Evolutionary conservation across 495 filamentous ascomycete species (phyloP).

Genomic region (Jackrogersella multiformis): DNA sequence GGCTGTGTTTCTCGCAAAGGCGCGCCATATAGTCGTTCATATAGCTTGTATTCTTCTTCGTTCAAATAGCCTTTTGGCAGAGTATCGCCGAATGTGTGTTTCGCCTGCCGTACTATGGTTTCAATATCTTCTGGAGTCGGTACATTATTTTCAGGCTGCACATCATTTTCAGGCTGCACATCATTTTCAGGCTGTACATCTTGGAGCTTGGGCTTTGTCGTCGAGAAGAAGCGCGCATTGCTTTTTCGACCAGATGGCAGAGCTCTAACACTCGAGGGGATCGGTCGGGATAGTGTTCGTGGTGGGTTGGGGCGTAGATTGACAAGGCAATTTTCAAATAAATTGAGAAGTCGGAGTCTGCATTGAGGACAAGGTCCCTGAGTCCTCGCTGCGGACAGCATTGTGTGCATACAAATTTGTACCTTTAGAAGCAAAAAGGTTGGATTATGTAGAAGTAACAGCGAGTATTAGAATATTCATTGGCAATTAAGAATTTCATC

Average conservation of each 20-base stretch:
- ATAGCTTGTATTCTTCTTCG: slow-evolving; percentile 74
- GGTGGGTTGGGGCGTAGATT: slow-evolving; percentile 19
- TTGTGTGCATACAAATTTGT: slow-evolving; percentile 30
- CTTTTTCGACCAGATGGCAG: slow-evolving; percentile 27
- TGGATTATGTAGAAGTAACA: neutral
- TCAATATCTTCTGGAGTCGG: slow-evolving; percentile 58
- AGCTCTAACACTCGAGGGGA: slow-evolving; percentile 26
- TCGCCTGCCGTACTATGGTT: slow-evolving; percentile 70
- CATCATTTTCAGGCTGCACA: too few relatives aligned
- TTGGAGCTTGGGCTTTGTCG: slow-evolving; percentile 44
- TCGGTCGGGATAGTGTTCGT: slow-evolving; percentile 22
- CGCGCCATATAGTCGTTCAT: slow-evolving; percentile 82
- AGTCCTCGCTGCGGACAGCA: slow-evolving; percentile 59
- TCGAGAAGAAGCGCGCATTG: slow-evolving; percentile 51
- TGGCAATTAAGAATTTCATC: neutral
- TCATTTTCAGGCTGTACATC: slow-evolving; percentile 20
- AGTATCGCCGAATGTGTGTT: slow-evolving; percentile 77
- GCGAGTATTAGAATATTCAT: slow-evolving; percentile 7
- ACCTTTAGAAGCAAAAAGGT: slow-evolving; percentile 24
- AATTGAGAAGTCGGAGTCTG: slow-evolving; percentile 55
- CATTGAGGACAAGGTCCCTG: slow-evolving; percentile 60
- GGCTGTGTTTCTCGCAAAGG: slow-evolving; percentile 65
- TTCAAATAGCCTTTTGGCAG: slow-evolving; percentile 78
- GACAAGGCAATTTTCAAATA: slow-evolving; percentile 55
- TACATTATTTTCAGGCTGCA: neutral